Conservation (phyloP, 176 grass and related monocot genomes). For the Rhynchospora tenuis region DNA sequence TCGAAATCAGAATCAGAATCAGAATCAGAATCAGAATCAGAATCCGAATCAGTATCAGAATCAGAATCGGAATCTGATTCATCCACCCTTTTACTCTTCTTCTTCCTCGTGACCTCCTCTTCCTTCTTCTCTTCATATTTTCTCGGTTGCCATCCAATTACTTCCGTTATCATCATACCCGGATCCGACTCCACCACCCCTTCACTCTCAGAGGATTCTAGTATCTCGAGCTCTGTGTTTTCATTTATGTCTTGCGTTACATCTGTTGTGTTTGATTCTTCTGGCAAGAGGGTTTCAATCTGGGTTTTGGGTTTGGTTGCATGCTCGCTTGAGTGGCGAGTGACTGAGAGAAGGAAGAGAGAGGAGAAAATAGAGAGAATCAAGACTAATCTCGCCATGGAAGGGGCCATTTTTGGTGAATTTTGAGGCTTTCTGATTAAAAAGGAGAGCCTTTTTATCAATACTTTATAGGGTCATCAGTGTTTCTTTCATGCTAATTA, state of each 20-base stretch:
- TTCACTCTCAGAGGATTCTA: not conserved
- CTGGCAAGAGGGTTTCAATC: not conserved
- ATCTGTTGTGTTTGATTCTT: conserved; percentile 7
- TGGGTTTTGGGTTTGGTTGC: not conserved
- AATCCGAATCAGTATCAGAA: too few relatives aligned
- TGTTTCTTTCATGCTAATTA: not conserved
- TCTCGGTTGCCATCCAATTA: not conserved
- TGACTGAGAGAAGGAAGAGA: not conserved
- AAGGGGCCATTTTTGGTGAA: not conserved
- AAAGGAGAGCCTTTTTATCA: not conserved
- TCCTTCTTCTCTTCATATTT: not conserved
- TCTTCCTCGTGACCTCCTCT: not conserved
- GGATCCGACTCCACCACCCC: conserved; percentile 2
- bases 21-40: too few relatives aligned
- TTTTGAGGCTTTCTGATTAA: not conserved
- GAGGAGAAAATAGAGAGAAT: not conserved
- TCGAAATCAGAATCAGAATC: too few relatives aligned
- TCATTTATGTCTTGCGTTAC: not conserved
- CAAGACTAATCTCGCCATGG: not conserved
- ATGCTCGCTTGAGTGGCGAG: not conserved
- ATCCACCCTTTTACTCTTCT: conserved; percentile 2
- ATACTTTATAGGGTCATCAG: too few relatives aligned
- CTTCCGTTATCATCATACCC: not conserved
- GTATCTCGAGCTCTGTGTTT: not conserved
- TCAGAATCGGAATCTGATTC: conserved; percentile 8